Evolutionary conservation across 2,329 filamentous ascomycete genomes (phyloP).

Genomic region (Diaporthe humulicola): DNA sequence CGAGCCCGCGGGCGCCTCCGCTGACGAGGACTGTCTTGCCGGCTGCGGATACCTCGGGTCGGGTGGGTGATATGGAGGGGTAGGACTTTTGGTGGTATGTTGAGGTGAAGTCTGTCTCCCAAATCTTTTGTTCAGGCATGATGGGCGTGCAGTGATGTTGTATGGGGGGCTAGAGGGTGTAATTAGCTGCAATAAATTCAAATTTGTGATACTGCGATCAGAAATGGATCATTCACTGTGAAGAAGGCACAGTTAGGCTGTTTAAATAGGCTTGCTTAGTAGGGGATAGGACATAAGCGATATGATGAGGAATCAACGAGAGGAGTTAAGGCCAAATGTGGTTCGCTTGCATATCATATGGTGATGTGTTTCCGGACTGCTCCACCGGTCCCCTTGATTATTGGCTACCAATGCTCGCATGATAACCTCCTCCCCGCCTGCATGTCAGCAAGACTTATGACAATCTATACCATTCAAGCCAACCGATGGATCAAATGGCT

Average conservation of each 20-base stretch:
- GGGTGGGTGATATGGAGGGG: conserved; percentile 44
- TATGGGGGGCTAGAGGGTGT: no score
- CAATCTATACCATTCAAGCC: neutral
- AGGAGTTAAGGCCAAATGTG: neutral
- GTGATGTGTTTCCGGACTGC: neutral
- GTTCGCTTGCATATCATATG: neutral
- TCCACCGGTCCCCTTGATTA: neutral
- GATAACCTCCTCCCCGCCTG: neutral
- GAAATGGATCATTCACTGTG: fast-evolving
- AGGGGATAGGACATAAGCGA: conserved; percentile 2
- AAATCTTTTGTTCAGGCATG: neutral
- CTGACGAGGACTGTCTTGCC: conserved; percentile 64
- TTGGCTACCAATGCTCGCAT: neutral
- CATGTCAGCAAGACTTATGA: conserved; percentile 1
- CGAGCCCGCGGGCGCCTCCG: conserved; percentile 64
- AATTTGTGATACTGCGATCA: neutral
- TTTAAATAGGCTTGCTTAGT: neutral
- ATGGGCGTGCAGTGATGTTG: neutral
- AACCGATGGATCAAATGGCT: neutral
- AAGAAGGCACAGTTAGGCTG: neutral
- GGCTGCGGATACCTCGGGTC: conserved; percentile 44
- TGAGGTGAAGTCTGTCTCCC: conserved; percentile 21
- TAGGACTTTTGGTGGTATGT: conserved; percentile 42
- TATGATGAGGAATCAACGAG: neutral
- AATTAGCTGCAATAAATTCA: neutral